Evolutionary conservation across 2,329 filamentous ascomycete genomes (phyloP), one percentile per base, ranked within the genome.

Genomic region (Zasmidium citrigriseum): DNA sequence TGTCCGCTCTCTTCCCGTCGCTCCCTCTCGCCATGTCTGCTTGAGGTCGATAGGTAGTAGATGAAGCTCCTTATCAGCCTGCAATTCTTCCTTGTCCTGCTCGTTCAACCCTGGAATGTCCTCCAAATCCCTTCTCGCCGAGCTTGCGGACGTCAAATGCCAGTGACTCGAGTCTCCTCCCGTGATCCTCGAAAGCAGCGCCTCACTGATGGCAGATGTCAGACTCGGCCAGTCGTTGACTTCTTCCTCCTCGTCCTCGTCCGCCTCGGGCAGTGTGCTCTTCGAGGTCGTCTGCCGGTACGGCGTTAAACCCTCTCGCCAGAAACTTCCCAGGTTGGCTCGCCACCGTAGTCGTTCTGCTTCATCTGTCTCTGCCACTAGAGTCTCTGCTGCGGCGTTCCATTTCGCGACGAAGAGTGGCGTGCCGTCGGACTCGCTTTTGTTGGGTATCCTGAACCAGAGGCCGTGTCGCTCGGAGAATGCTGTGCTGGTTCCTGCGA

Each of bases 41-140:
- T 83, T 86, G 45, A 88, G 72, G 60, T 88, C 80, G 54, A 88
- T 76, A 0, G 83, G 82, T 3, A 88, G 70, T 59, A 88, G 82
- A 0, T 72, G 72, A 16, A 88, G 76, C 41, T 82, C 78, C 24
- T 73, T 75, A 45, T 67, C 80, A 34, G 73, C 64, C 47, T 75
- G 73, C 10, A 67, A 64, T 3, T 66, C 70, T 1, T 66, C 58
- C 57, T 52, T 71, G 67, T 70, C 68, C 1, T 64, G 53, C 4
- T 58, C 58, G 2, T 70, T 64, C n/a, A 88, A 70, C 0, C 85
- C 85, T 0, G 85, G 84, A 52, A 88, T 87, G 57, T 81, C 72
- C 65, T 88, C 85, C 18, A 81, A 71, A 68, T 88, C 86, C 27
- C 78, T 73, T 11, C 73, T 68, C 0, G 84, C 83, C 3, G 83